Conservation (phyloP, 2,329 filamentous ascomycete genomes). For the Neonectria ditissima region DNA sequence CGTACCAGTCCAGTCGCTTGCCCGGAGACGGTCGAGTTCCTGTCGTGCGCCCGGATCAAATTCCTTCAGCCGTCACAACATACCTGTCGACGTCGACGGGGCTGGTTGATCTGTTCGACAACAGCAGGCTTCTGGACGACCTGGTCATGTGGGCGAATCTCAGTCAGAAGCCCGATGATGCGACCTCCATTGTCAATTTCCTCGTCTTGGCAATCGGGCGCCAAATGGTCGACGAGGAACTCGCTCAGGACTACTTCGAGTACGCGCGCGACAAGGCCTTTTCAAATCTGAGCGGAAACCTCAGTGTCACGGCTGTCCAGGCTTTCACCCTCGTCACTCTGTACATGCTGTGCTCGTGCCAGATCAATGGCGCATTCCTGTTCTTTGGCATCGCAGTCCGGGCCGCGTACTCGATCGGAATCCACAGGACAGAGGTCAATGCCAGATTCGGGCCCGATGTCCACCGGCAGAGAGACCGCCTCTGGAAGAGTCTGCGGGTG, state of each 20-base stretch:
- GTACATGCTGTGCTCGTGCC: slow-evolving; percentile 66
- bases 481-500: slow-evolving; percentile 66
- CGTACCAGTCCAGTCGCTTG: slow-evolving; percentile 37
- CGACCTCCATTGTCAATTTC: slow-evolving; percentile 58
- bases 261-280: slow-evolving; percentile 61
- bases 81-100: slow-evolving; percentile 58
- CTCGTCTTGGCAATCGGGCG: slow-evolving; percentile 64
- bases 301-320: slow-evolving; percentile 63
- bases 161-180: slow-evolving; percentile 50
- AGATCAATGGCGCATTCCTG: slow-evolving; percentile 66
- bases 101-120: slow-evolving; percentile 63
- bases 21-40: slow-evolving; percentile 43
- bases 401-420: slow-evolving; percentile 64
- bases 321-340: slow-evolving; percentile 63
- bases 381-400: slow-evolving; percentile 66
- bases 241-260: slow-evolving; percentile 61
- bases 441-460: slow-evolving; percentile 60
- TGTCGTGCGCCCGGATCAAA: slow-evolving; percentile 40
- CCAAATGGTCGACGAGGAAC: slow-evolving; percentile 55
- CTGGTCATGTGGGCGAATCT: slow-evolving; percentile 57
- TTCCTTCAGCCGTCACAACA: slow-evolving; percentile 48
- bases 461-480: slow-evolving; percentile 58
- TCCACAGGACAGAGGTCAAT: slow-evolving; percentile 67
- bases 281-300: slow-evolving; percentile 57
- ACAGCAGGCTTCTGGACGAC: slow-evolving; percentile 52